Base-by-base conservation (phyloP, 495 filamentous ascomycete species). In the Lepidopterella palustris region DNA sequence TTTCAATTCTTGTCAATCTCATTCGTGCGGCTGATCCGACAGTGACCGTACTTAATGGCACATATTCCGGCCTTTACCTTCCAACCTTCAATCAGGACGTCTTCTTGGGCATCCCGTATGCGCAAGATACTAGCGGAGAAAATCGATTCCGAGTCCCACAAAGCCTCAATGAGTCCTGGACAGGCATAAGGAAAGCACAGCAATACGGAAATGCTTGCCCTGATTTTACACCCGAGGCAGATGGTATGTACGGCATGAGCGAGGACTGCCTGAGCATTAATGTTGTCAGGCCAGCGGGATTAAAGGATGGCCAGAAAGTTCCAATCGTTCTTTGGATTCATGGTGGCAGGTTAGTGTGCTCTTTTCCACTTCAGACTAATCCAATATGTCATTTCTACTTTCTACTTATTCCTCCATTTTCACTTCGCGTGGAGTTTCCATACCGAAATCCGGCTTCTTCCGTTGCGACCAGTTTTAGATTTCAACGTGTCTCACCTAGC, bases 221-320 rank as follows among this genome's bases (percentile, higher is more conserved):
- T 5, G 61, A 64, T 48, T 4, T 52, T 59, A 28, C 18, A 6
- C 65, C 58, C 1, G 55, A 49, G 15, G 49, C 42, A 2, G 61
- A 64, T 39, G 65, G 9, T 5, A 24, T 15, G 9, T 68, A 64
- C 50, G 65, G 65, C 23, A 68, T 68, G 65, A 62, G 61, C 25
- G 65, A 68, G 55, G 45, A 68, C 47, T 68, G 65, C 28, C 51
- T 68, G 5, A 68, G 58, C 42, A 64, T 68, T 55, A 68, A 68
- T 47, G 56, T 68, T 9, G 61, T 68, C 1, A 57, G 52, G 25
- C 65, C 65, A 6, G 48, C 61, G 27, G 53, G 48, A 18, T 32
- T 66, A 3, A 20, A 29, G 3, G 29, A 13, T 9, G 24, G 45
- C 9, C 21, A 53, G 25, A 59, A 57, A 11, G 15, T 67, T 10